phyloP scores from a whole-genome alignment of 306 rosid genomes.

The Cucurbita moschata region DNA sequence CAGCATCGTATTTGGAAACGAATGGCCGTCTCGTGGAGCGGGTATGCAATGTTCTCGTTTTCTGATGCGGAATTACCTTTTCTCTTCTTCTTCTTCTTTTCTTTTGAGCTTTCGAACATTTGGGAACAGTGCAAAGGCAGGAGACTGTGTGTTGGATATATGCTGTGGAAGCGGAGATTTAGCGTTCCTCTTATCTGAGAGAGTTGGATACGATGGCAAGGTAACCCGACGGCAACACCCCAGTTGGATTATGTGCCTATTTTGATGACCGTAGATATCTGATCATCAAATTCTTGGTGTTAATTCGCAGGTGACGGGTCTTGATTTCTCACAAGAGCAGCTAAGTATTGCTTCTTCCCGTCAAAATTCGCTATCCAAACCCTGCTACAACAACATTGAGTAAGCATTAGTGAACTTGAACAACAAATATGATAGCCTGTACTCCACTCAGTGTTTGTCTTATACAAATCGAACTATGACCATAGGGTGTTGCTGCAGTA shows the following conservation, averaged over 20 bases:
- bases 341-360: conserved; percentile 47
- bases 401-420: conserved; percentile 41
- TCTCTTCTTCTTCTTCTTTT: neutral
- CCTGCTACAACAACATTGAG: conserved; percentile 57
- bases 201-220: conserved; percentile 58
- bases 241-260: neutral
- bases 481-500: neutral
- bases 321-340: conserved; percentile 52
- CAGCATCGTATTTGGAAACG: conserved; percentile 90
- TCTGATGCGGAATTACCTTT: neutral
- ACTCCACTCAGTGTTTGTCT: neutral
- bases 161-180: conserved; percentile 98
- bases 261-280: neutral
- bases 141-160: conserved; percentile 62
- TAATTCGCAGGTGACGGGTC: conserved; percentile 49
- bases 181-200: conserved; percentile 55
- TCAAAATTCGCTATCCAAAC: conserved; percentile 20
- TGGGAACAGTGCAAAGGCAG: conserved; percentile 44
- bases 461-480: neutral
- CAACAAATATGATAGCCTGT: neutral
- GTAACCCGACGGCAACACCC: neutral
- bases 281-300: neutral
- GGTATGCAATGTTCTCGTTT: conserved; percentile 15
- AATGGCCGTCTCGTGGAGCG: conserved; percentile 78
- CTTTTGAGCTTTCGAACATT: neutral